A percentile compares a stretch with the other conserved stretches of the same genome.
Conservation (phyloP, 23 red algal genomes). For the Cyanidioschyzon merolae region DNA sequence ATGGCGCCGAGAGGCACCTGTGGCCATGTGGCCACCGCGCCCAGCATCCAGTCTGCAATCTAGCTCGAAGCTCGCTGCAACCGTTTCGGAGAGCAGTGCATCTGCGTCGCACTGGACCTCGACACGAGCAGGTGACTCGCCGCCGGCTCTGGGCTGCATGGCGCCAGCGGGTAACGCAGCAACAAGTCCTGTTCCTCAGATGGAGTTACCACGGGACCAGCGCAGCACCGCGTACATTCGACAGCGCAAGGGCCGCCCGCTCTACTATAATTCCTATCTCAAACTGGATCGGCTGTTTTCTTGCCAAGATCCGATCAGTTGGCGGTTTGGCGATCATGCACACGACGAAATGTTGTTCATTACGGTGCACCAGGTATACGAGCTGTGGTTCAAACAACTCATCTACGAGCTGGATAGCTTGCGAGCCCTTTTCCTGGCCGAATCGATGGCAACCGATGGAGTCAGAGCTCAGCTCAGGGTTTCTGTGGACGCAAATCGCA, state of each 20-base stretch:
- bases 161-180: too few relatives aligned
- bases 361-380: slow-evolving; percentile 94
- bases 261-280: slow-evolving; percentile 23
- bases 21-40: background rate
- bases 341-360: slow-evolving; percentile 99
- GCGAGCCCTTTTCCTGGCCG: slow-evolving; percentile 27
- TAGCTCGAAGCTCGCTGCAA: too few relatives aligned
- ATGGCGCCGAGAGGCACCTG: background rate
- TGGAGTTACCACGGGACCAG: background rate
- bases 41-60: background rate
- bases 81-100: too few relatives aligned
- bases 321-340: slow-evolving; percentile 29
- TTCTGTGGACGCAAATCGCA: background rate
- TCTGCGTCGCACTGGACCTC: too few relatives aligned
- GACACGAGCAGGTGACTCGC: too few relatives aligned
- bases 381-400: slow-evolving; percentile 99
- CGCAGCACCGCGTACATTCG: slow-evolving; percentile 10
- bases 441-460: background rate
- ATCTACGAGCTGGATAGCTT: slow-evolving; percentile 90
- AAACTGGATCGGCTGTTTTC: slow-evolving; percentile 19
- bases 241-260: slow-evolving; percentile 18
- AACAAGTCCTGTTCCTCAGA: background rate
- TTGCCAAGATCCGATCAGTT: slow-evolving; percentile 66
- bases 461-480: background rate
- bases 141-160: too few relatives aligned